Percentiles rank a stretch among this genome's conserved stretches.
These are phyloP conservation scores for Vairimorpha ceranae DNA, from an alignment of 371 early-diverging fungal genomes.

Conservation along the genomic window DNA sequence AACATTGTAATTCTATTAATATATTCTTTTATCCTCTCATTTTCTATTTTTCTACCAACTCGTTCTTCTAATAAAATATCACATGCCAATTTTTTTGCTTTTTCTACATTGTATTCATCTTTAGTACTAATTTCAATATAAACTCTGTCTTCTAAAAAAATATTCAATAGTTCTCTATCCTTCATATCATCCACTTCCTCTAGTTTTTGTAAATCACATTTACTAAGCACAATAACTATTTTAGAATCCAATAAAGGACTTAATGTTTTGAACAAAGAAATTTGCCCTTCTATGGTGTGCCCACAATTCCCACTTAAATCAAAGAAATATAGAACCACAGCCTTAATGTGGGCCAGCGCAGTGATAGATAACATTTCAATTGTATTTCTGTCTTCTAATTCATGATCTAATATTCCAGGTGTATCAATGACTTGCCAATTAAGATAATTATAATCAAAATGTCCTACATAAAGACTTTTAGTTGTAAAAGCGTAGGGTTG, in stretches of 20 bases:
- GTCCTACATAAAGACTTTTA: slow-evolving; percentile 97
- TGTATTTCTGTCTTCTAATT: slow-evolving; percentile 95
- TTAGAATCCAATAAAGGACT: slow-evolving; percentile 96
- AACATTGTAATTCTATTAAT: slow-evolving; percentile 66
- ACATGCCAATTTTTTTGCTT: slow-evolving; percentile 57
- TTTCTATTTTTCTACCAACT: slow-evolving; percentile 57
- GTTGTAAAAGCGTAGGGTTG: slow-evolving; percentile 99
- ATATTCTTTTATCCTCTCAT: slow-evolving; percentile 32
- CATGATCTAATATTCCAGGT: slow-evolving; percentile 98
- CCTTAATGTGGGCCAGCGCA: slow-evolving; percentile 93
- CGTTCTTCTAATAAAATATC: slow-evolving; percentile 57
- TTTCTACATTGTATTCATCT: slow-evolving; percentile 56
- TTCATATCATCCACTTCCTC: slow-evolving; percentile 73
- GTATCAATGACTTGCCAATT: slow-evolving; percentile 99
- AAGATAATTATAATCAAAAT: slow-evolving; percentile 98
- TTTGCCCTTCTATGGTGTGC: slow-evolving; percentile 85
- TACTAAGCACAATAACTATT: slow-evolving; percentile 86
- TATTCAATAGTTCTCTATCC: slow-evolving; percentile 67
- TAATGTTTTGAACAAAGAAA: slow-evolving; percentile 78
- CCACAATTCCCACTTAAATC: slow-evolving; percentile 98
- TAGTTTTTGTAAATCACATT: slow-evolving; percentile 79
- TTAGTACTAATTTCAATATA: slow-evolving; percentile 62
- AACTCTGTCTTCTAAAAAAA: slow-evolving; percentile 68
- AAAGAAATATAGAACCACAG: slow-evolving; percentile 93
- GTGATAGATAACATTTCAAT: slow-evolving; percentile 99